A percentile compares a stretch with the other conserved stretches of the same genome.
Conservation (phyloP, 371 early-diverging fungal species). For the Gilbertella persicaria region DNA sequence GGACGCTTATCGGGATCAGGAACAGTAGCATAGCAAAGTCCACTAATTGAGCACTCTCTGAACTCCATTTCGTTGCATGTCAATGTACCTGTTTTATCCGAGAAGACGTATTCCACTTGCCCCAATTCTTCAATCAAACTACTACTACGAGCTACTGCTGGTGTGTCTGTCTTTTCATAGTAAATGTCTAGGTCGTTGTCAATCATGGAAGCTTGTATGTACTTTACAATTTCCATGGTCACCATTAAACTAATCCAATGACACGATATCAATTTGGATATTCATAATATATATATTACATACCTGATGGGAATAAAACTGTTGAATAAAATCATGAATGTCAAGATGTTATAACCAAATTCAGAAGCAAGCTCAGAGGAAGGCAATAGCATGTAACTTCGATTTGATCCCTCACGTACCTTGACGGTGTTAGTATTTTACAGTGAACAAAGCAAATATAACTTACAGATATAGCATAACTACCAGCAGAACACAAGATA, state of each 20-base stretch:
- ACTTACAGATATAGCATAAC: conserved; percentile 52
- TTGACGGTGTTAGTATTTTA: neutral
- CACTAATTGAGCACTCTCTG: conserved; percentile 81
- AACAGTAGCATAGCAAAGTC: conserved; percentile 67
- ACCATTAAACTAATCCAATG: conserved; percentile 84
- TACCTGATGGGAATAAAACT: conserved; percentile 90
- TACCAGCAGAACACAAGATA: conserved; percentile 80
- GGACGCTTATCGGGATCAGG: conserved; percentile 65
- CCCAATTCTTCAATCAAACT: conserved; percentile 95
- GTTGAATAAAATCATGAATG: conserved; percentile 88
- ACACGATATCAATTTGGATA: neutral
- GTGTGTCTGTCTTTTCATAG: conserved; percentile 80
- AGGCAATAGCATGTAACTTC: conserved; percentile 6
- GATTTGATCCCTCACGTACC: conserved; percentile 1
- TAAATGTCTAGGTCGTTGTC: conserved; percentile 85
- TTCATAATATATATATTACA: neutral
- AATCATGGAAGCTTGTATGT: conserved; percentile 78
- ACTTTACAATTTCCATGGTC: conserved; percentile 91
- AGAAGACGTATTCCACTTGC: conserved; percentile 83
- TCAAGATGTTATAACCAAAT: conserved; percentile 74
- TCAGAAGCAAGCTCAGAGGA: conserved; percentile 36
- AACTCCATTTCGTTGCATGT: conserved; percentile 97
- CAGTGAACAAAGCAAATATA: neutral
- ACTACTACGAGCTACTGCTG: conserved; percentile 87
- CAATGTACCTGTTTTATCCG: conserved; percentile 94